These are phyloP conservation scores for Pezizomycotina sp. DNA, from an alignment of 2,329 filamentous ascomycete genomes.

Conservation along the genomic window DNA sequence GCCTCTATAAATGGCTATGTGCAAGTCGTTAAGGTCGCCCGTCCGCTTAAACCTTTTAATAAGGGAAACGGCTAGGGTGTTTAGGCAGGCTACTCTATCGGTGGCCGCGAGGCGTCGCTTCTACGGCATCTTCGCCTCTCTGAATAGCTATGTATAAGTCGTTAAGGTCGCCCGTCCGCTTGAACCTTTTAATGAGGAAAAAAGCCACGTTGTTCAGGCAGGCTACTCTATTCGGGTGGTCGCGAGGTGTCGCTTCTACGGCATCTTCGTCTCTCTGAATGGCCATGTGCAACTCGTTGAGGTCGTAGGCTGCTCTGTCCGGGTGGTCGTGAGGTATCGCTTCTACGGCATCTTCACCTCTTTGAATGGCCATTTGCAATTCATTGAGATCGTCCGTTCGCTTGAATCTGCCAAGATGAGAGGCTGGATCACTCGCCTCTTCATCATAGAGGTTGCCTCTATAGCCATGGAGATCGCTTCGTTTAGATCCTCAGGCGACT, in stretches of 20 bases:
- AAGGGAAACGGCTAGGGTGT: constrained; percentile 1
- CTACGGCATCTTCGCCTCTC: constrained; percentile 3
- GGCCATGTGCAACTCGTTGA: constrained; percentile 2
- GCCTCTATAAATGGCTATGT: constrained; percentile 6
- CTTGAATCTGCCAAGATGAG: neutral
- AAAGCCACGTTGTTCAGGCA: neutral
- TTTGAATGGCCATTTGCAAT: neutral
- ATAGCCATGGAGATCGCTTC: constrained; percentile 1
- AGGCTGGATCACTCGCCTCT: neutral
- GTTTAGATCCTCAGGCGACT: neutral
- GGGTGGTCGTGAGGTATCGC: neutral
- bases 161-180: constrained; percentile 2
- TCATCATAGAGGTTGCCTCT: neutral
- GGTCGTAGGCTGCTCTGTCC: neutral
- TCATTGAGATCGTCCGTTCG: neutral
- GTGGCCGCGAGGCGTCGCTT: neutral
- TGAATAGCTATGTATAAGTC: constrained; percentile 14
- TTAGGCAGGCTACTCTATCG: neutral
- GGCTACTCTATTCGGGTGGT: neutral
- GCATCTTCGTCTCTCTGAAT: neutral
- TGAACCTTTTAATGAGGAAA: constrained; percentile 6
- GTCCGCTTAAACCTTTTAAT: constrained; percentile 6
- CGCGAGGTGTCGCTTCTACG: neutral
- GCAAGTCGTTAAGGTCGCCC: constrained; percentile 7
- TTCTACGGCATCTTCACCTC: constrained; percentile 1